phyloP scores from a whole-genome alignment of 1,139 yeast species.

The Pichia sp. region DNA sequence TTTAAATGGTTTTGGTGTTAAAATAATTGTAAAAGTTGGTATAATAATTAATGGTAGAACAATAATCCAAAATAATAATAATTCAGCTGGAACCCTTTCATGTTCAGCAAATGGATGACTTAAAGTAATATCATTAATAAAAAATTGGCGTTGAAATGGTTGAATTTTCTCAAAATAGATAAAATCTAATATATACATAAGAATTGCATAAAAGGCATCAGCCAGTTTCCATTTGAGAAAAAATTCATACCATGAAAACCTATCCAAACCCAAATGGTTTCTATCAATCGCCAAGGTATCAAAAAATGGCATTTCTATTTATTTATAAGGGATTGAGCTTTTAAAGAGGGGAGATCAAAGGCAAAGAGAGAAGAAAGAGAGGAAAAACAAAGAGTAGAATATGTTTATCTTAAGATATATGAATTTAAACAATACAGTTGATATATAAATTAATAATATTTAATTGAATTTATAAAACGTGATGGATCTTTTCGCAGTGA shows the following conservation, averaged over 20 bases:
- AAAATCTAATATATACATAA: conserved; percentile 39
- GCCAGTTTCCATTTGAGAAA: conserved; percentile 54
- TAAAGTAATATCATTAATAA: conserved; percentile 47
- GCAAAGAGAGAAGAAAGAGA: neutral
- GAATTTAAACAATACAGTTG: too few species aligned
- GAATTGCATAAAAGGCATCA: conserved; percentile 43
- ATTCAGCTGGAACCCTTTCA: conserved; percentile 50
- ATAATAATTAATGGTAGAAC: conserved; percentile 39
- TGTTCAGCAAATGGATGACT: conserved; percentile 67
- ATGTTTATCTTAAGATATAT: neutral
- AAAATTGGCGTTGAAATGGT: conserved; percentile 72
- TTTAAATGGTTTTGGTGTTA: conserved; percentile 35
- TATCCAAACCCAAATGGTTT: conserved; percentile 44
- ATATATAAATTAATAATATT: too few species aligned
- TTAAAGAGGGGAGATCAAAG: neutral
- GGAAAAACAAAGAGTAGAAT: neutral
- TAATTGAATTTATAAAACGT: too few species aligned
- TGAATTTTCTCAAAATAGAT: conserved; percentile 36
- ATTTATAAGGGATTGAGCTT: neutral
- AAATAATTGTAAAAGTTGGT: conserved; percentile 29
- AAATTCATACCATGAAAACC: conserved; percentile 30
- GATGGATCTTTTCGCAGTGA: conserved; percentile 24
- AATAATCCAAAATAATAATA: conserved; percentile 35
- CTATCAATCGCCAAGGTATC: conserved; percentile 33
- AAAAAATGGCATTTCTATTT: conserved; percentile 5